A percentile compares a stretch with the other conserved stretches of the same genome.
Conservation (phyloP, 352 stramenopile species). For the Phytophthora sansomeana region DNA sequence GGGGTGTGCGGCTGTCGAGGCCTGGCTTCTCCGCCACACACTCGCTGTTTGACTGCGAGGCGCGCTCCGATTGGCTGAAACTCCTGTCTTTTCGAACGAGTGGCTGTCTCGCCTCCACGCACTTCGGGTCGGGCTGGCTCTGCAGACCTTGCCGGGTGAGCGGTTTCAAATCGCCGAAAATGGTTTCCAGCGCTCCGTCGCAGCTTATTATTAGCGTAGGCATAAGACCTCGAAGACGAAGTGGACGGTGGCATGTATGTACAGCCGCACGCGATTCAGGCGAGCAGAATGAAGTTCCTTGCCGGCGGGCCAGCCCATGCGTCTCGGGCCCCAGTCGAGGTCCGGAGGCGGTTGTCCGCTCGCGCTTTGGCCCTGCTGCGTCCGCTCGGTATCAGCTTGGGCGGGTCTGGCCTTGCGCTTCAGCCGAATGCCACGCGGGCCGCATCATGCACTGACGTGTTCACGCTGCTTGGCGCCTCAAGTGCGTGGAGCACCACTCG, state of each 20-base stretch:
- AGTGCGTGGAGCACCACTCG: slow-evolving; percentile 28
- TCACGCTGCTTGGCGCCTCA: slow-evolving; percentile 16
- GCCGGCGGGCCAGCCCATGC: neutral
- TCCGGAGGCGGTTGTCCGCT: slow-evolving; percentile 22
- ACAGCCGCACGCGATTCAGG: neutral
- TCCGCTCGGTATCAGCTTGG: slow-evolving; percentile 3
- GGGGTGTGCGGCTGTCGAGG: slow-evolving; percentile 18
- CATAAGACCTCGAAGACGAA: neutral
- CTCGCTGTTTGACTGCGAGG: slow-evolving; percentile 41
- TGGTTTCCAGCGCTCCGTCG: no score
- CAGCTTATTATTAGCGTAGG: no score
- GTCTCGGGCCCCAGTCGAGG: neutral
- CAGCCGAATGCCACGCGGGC: slow-evolving; percentile 11
- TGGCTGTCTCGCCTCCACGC: slow-evolving; percentile 41
- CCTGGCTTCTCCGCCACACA: slow-evolving; percentile 63
- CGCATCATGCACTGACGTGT: slow-evolving; percentile 32
- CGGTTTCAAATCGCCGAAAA: neutral
- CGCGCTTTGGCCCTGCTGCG: neutral
- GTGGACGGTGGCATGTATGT: neutral
- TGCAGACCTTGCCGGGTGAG: neutral
- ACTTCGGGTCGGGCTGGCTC: slow-evolving; percentile 19
- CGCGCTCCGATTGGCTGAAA: slow-evolving; percentile 52
- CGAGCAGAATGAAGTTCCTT: neutral
- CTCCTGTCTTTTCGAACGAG: slow-evolving; percentile 53
- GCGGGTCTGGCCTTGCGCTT: slow-evolving; percentile 23